Conservation (phyloP, 176 grass and related monocot genomes). For the Saccharum spontaneum region DNA sequence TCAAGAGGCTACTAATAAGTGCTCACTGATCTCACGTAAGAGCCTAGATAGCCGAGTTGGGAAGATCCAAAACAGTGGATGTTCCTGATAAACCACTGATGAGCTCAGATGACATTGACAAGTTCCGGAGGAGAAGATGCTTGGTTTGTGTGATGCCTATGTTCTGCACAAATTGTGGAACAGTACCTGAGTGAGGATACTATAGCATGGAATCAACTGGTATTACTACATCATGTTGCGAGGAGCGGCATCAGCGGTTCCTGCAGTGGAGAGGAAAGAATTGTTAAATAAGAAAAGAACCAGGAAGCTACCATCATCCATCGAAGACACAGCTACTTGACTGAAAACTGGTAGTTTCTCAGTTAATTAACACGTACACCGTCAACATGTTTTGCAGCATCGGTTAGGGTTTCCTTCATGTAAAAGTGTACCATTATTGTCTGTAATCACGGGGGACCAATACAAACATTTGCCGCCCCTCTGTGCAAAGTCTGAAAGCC, state of each 20-base stretch:
- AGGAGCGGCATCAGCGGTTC: conserved; percentile 21
- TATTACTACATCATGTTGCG: conserved; percentile 20
- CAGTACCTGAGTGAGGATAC: conserved; percentile 1
- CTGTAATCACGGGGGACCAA: conserved; percentile 49
- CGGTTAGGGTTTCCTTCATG: conserved; percentile 51
- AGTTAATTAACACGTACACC: conserved; percentile 38
- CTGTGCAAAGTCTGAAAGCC: conserved; percentile 40
- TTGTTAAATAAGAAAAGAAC: conserved; percentile 28
- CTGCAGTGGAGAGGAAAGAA: background rate
- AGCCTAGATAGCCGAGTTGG: conserved; percentile 85
- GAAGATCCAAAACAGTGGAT: conserved; percentile 77
- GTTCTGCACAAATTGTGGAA: background rate
- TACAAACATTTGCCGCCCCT: conserved; percentile 36
- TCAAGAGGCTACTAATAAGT: conserved; percentile 55
- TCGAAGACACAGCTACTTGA: conserved; percentile 18
- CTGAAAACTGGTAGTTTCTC: conserved; percentile 23
- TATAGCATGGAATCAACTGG: conserved; percentile 31
- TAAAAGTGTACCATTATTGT: conserved; percentile 58
- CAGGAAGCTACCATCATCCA: conserved; percentile 28
- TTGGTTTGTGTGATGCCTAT: conserved; percentile 69
- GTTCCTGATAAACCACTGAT: conserved; percentile 76
- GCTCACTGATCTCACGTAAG: conserved; percentile 69
- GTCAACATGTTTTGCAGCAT: conserved; percentile 37
- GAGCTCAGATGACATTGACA: conserved; percentile 91
- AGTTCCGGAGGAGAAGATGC: conserved; percentile 76